phyloP scores from a whole-genome alignment of 768 basidiomycete genomes.

The Coprinellus micaceus region DNA sequence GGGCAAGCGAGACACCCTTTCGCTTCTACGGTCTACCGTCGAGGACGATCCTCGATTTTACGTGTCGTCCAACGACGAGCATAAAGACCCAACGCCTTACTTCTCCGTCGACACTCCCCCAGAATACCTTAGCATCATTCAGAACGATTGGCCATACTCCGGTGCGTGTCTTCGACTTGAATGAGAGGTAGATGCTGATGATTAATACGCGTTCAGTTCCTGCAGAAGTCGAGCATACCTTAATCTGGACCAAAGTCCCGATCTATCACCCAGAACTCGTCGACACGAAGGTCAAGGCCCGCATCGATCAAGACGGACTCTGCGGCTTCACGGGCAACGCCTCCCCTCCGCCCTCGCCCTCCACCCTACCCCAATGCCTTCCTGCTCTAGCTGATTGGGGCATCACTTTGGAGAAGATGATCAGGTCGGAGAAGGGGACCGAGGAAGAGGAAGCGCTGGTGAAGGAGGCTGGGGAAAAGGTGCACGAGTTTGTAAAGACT shows the following conservation, averaged over 20 bases:
- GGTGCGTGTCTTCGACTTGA: constrained; percentile 34
- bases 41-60: constrained; percentile 22
- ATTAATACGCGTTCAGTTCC: constrained; percentile 45
- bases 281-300: constrained; percentile 45
- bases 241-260: constrained; percentile 77
- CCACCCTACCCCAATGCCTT: constrained; percentile 51
- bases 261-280: constrained; percentile 62
- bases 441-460: constrained; percentile 52
- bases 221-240: constrained; percentile 63
- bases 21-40: constrained; percentile 55
- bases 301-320: constrained; percentile 70
- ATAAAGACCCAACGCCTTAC: constrained; percentile 36
- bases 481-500: constrained; percentile 58
- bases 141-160: constrained; percentile 89
- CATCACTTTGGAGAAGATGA: constrained; percentile 56
- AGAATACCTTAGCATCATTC: constrained; percentile 63
- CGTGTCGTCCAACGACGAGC: constrained; percentile 2
- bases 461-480: constrained; percentile 49
- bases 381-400: constrained; percentile 70
- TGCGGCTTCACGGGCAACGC: constrained; percentile 75
- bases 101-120: constrained; percentile 63
- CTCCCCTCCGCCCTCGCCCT: constrained; percentile 57
- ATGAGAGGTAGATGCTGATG: not conserved
- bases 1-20: constrained; percentile 65
- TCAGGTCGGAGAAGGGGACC: constrained; percentile 48